phyloP scores from a whole-genome alignment of 2,329 filamentous ascomycete genomes.

The Colletotrichum viniferum region DNA sequence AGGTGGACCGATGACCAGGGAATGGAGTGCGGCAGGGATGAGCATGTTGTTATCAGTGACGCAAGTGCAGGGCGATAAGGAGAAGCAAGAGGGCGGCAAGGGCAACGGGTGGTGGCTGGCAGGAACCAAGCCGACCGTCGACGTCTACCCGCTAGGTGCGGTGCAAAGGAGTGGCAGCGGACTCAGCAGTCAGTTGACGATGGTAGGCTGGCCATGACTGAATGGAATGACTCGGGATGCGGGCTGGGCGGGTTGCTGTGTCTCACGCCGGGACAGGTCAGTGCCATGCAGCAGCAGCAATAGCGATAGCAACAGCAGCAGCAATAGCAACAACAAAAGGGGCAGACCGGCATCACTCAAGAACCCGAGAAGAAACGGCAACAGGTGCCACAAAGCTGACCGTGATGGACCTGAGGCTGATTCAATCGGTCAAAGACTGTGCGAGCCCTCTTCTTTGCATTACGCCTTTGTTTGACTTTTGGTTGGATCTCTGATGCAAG shows the following conservation, averaged over 20 bases:
- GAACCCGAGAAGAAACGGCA: neutral
- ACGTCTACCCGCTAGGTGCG: neutral
- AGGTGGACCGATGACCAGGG: constrained; percentile 16
- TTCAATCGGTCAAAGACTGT: neutral
- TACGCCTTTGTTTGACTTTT: neutral
- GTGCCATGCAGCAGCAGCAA: constrained; percentile 5
- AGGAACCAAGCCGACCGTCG: neutral
- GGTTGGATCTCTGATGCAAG: neutral
- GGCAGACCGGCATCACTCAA: neutral
- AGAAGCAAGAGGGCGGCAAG: neutral
- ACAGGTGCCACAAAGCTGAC: neutral
- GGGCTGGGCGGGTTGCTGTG: neutral
- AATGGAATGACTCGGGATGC: constrained; percentile 14
- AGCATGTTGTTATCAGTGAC: constrained; percentile 22
- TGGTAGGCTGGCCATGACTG: neutral
- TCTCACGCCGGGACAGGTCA: constrained; percentile 13
- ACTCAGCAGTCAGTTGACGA: neutral
- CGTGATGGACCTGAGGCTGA: neutral
- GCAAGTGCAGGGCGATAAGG: constrained; percentile 19
- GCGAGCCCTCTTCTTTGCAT: neutral
- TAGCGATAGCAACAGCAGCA: neutral
- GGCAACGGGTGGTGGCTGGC: neutral
- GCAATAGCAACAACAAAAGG: neutral
- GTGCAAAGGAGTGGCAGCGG: neutral
- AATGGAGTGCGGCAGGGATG: constrained; percentile 1